Percentiles rank a stretch among this genome's conserved stretches.
Evolutionary conservation across 2,329 filamentous ascomycete species (phyloP).

Genomic region (Colletotrichum magnum): DNA sequence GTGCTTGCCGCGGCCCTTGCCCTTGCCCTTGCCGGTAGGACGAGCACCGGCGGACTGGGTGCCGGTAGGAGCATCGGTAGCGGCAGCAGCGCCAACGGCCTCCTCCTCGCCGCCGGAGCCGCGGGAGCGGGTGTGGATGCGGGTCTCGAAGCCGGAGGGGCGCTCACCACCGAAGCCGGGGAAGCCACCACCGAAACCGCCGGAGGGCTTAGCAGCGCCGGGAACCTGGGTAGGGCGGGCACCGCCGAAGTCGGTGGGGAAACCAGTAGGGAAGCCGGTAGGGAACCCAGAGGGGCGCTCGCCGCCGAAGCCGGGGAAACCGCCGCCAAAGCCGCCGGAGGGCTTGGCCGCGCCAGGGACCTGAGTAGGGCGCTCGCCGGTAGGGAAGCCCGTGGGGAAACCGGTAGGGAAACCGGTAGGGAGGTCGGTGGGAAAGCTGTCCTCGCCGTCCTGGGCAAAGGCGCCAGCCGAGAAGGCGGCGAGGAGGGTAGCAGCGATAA

Average conservation of each 20-base stretch:
- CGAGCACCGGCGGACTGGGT: slow-evolving; percentile 10
- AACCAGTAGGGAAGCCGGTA: slow-evolving; percentile 2
- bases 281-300: slow-evolving; percentile 5
- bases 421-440: slow-evolving; percentile 15
- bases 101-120: not conserved
- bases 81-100: slow-evolving; percentile 10
- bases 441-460: slow-evolving; percentile 24
- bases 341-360: slow-evolving; percentile 22
- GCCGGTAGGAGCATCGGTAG: slow-evolving; percentile 24
- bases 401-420: slow-evolving; percentile 29
- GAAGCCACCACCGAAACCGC: slow-evolving; percentile 27
- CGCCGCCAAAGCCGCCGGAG: slow-evolving; percentile 21
- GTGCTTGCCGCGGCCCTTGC: slow-evolving; percentile 24
- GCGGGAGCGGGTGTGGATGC: slow-evolving; percentile 22
- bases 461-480: slow-evolving; percentile 35
- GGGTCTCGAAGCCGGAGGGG: slow-evolving; percentile 34
- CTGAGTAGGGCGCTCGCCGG: slow-evolving; percentile 11
- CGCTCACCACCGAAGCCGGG: slow-evolving; percentile 26
- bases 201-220: slow-evolving; percentile 32
- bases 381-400: slow-evolving; percentile 22
- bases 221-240: slow-evolving; percentile 27
- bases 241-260: slow-evolving; percentile 21
- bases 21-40: slow-evolving; percentile 32
- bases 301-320: slow-evolving; percentile 18
- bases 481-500: slow-evolving; percentile 33